A percentile compares a stretch with the other conserved stretches of the same genome.
phyloP scores from a whole-genome alignment of 495 filamentous ascomycete species.

The Penicillium canescens region DNA sequence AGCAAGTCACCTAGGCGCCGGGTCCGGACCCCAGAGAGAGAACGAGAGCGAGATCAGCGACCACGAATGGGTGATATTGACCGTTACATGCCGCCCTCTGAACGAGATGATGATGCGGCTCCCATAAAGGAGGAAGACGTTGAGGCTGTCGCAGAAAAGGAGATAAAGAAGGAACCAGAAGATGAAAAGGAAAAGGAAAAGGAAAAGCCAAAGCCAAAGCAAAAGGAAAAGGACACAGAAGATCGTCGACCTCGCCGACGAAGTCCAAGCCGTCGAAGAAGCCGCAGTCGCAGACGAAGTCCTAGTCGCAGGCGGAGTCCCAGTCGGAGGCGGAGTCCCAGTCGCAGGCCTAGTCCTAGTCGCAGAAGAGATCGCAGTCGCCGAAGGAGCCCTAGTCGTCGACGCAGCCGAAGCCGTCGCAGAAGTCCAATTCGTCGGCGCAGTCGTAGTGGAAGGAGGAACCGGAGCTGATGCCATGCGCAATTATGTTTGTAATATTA shows the following conservation, averaged over 20 bases:
- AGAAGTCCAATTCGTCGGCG: conserved; percentile 14
- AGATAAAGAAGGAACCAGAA: conserved; percentile 4
- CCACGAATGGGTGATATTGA: conserved; percentile 46
- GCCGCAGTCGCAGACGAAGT: conserved; percentile 19
- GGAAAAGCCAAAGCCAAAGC: conserved; percentile 20
- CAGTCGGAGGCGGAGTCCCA: conserved; percentile 12
- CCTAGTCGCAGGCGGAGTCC: conserved; percentile 11
- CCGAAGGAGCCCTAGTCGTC: conserved; percentile 18
- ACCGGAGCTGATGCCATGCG: conserved; percentile 3
- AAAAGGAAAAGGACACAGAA: conserved; percentile 30
- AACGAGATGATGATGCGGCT: conserved; percentile 28
- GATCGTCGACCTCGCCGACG: conserved; percentile 22
- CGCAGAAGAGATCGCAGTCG: conserved; percentile 12
- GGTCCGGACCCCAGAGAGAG: conserved; percentile 37
- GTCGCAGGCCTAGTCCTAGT: conserved; percentile 10
- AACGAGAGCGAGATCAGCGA: conserved; percentile 21
- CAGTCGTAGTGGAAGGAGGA: conserved; percentile 12
- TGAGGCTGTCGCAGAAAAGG: not conserved
- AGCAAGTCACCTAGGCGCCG: conserved; percentile 48
- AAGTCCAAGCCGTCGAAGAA: conserved; percentile 12
- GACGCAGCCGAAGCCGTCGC: conserved; percentile 10
- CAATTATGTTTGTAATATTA: conserved; percentile 10
- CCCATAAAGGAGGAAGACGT: not conserved
- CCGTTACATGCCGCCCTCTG: conserved; percentile 53
- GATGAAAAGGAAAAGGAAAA: conserved; percentile 11